Percentiles rank a stretch among this genome's conserved stretches.
These are phyloP conservation scores for Coccomyxa sp. DNA, from an alignment of 139 green algal genomes.

Conservation along the genomic window DNA sequence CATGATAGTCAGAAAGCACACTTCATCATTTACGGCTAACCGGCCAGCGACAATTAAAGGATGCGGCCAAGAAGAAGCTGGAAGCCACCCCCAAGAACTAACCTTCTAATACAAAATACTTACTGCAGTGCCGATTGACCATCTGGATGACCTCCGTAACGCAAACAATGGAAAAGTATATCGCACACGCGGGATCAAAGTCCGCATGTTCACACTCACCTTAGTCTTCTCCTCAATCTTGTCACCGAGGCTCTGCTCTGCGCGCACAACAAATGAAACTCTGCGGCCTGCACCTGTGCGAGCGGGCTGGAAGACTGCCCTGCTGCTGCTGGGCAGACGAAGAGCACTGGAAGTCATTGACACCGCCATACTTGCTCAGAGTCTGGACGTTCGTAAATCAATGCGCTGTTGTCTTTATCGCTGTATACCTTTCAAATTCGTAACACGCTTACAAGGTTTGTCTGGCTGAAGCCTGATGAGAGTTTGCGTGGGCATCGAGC, in stretches of 20 bases:
- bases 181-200: too few relatives aligned
- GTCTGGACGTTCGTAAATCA: too few relatives aligned
- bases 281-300: background rate
- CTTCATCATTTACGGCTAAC: background rate
- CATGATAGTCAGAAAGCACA: background rate
- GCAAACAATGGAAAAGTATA: too few relatives aligned
- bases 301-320: background rate
- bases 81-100: too few relatives aligned
- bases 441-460: too few relatives aligned
- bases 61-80: background rate
- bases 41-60: background rate
- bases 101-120: too few relatives aligned
- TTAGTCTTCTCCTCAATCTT: background rate
- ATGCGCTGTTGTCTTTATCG: too few relatives aligned
- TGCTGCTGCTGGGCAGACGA: background rate
- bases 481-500: too few relatives aligned
- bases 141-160: too few relatives aligned
- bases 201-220: background rate
- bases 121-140: too few relatives aligned
- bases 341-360: background rate
- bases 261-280: background rate
- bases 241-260: slow-evolving; percentile 1
- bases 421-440: too few relatives aligned
- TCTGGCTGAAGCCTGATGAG: too few relatives aligned
- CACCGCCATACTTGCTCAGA: background rate